Base-by-base conservation (phyloP, 345 rosid species). In the Lumnitzera racemosa region DNA sequence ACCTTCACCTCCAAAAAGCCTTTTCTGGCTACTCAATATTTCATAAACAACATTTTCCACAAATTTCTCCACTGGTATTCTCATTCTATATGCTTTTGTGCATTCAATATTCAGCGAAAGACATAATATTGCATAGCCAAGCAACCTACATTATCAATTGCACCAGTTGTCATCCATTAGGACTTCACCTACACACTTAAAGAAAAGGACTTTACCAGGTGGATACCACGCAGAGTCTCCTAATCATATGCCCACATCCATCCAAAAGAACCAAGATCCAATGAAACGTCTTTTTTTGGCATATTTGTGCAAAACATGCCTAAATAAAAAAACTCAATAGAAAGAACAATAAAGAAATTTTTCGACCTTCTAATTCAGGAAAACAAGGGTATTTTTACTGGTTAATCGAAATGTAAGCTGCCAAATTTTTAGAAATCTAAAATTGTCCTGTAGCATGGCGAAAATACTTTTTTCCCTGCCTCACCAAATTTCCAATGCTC, bases 391-490 rank as follows among this genome's bases (percentile, higher is more conserved):
- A 57, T n/a, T 48, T 96, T 84, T 75, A 94, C 99, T 81, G 96
- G 80, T 94, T 94, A 62, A 90, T 88, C 31, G 96, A 88, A 75
- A 90, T 88, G 25, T 90, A 94, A n/a, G 89, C 49, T 54, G 99
- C 99, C 74, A 94, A 72, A 72, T 94, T 97, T 68, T 78, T 88
- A 24, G 99, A 94, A 77, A 94, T 80, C 59, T 94, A 94, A 29
- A 94, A 67, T 80, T 94, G 96, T 36, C 99, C 99, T 3, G 97
- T 88, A 62, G 96, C 99, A 67, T 94, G 99, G 53, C 99, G 95
- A 59, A 94, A 90, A 74, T 94, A 94, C 72, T 81, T 90, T 77
- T 90, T 94, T 74, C 99, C n/a, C 99, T 3, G 88, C 63, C 64
- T 83, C 88, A 0, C 99, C 99, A 61, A 94, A 94, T 72, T 94